Conservation (phyloP, 495 filamentous ascomycete species). For the Aspergillus ellipticus region DNA sequence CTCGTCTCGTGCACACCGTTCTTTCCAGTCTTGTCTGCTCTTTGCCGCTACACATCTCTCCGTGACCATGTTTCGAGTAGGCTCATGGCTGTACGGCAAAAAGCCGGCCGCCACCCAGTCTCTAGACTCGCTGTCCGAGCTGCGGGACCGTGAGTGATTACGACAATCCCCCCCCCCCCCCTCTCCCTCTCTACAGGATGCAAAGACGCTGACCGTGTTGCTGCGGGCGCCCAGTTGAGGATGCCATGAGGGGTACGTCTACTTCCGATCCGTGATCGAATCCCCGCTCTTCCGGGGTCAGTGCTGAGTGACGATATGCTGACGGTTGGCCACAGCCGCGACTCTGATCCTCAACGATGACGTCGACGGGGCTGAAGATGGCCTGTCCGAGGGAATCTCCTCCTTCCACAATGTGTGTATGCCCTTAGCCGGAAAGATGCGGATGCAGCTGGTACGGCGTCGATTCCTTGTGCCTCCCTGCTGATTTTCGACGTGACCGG, state of each 20-base stretch:
- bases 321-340: slow-evolving; percentile 33
- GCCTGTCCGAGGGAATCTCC: slow-evolving; percentile 68
- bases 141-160: slow-evolving; percentile 52
- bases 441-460: neutral
- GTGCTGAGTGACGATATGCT: neutral
- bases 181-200: neutral
- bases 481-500: slow-evolving; percentile 11
- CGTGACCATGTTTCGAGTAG: slow-evolving; percentile 40
- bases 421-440: slow-evolving; percentile 4
- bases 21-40: neutral
- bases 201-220: slow-evolving; percentile 19
- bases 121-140: slow-evolving; percentile 55
- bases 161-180: slow-evolving; percentile 1
- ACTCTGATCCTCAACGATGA: slow-evolving; percentile 89
- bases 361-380: slow-evolving; percentile 77
- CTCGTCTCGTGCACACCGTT: slow-evolving; percentile 1
- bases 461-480: slow-evolving; percentile 2
- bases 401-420: slow-evolving; percentile 75
- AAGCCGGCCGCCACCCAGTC: slow-evolving; percentile 55
- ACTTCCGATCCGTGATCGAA: slow-evolving; percentile 1
- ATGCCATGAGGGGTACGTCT: slow-evolving; percentile 57
- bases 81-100: slow-evolving; percentile 56
- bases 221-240: slow-evolving; percentile 48
- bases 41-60: neutral
- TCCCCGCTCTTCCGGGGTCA: neutral